Percentiles rank a stretch among this genome's conserved stretches.
Evolutionary conservation across 2,329 filamentous ascomycete genomes (phyloP).

Genomic region (Diplodia intermedia): DNA sequence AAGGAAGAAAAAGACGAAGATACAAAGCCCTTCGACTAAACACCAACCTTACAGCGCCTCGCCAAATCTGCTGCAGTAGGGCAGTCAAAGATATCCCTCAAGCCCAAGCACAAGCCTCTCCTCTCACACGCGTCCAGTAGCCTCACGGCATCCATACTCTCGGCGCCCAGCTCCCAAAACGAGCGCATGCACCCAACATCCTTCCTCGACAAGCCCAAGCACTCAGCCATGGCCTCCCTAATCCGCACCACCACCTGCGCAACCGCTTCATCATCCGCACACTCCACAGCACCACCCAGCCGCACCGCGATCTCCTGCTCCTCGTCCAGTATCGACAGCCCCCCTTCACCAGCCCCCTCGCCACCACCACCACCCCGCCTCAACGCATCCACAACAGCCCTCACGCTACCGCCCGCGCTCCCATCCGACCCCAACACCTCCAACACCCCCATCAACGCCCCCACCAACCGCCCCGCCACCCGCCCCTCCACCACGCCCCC

Average conservation of each 20-base stretch:
- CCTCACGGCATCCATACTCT: constrained; percentile 18
- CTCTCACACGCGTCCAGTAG: background rate
- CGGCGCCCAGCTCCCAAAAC: constrained; percentile 14
- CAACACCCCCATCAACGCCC: constrained; percentile 7
- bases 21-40: background rate
- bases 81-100: constrained; percentile 10
- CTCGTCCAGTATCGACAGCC: background rate
- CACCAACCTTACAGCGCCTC: background rate
- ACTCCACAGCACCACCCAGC: background rate
- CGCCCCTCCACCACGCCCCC: background rate
- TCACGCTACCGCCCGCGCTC: background rate
- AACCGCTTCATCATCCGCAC: background rate
- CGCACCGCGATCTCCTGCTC: constrained; percentile 1
- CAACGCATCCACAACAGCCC: background rate
- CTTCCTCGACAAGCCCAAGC: constrained; percentile 13
- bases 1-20: no score
- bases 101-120: background rate
- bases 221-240: constrained; percentile 15
- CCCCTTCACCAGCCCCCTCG: background rate
- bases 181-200: constrained; percentile 17
- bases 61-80: constrained; percentile 11
- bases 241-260: constrained; percentile 5
- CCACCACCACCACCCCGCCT: background rate
- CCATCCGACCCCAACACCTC: constrained; percentile 3
- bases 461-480: background rate